Evolutionary conservation across 192 early-diverging fungal genomes (phyloP).

Genomic region (Backusella luteola): DNA sequence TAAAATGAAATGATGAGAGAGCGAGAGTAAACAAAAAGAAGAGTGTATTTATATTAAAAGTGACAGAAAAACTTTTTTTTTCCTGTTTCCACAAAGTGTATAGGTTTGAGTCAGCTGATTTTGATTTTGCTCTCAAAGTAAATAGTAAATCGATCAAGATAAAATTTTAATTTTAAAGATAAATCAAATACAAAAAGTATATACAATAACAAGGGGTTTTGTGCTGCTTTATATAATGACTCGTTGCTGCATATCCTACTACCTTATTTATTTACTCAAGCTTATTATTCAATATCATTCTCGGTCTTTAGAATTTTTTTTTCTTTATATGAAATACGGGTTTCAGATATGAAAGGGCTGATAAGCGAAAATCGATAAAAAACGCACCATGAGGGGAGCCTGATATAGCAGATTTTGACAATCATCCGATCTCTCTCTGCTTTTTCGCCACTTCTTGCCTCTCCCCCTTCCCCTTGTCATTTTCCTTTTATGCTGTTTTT

Average conservation of each 20-base stretch:
- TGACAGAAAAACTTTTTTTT: neutral
- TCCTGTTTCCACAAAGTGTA: neutral
- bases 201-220: no score
- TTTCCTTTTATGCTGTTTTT: neutral
- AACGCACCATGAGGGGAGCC: neutral
- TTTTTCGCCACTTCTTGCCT: neutral
- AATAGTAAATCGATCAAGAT: no score
- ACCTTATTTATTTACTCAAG: neutral
- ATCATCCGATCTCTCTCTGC: neutral
- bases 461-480: neutral
- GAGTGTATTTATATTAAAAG: neutral
- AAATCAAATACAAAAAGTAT: no score
- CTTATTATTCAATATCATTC: neutral
- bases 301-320: neutral
- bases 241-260: neutral
- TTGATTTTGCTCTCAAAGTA: neutral
- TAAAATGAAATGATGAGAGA: neutral
- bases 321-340: neutral
- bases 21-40: neutral
- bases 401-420: neutral
- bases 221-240: neutral
- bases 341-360: neutral
- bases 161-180: no score
- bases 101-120: slow-evolving; percentile 1
- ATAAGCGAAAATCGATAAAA: neutral